Percentiles rank a stretch among this genome's conserved stretches.
phyloP scores from a whole-genome alignment of 805 yeast species.

The Pichia sporocuriosa region DNA sequence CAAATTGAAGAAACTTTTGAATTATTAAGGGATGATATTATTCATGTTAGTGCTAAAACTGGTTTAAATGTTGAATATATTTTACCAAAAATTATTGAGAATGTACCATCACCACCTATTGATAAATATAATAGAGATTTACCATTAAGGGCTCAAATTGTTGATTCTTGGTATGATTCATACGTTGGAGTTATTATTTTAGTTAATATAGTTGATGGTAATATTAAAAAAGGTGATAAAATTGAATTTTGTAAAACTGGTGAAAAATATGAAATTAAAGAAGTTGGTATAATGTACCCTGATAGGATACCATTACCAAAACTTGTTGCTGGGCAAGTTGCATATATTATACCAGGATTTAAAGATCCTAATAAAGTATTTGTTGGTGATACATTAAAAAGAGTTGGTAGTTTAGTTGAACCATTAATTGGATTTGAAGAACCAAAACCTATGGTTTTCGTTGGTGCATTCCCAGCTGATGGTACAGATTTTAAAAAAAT shows the following conservation, averaged over 20 bases:
- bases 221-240: constrained; percentile 64
- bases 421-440: constrained; percentile 94
- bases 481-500: constrained; percentile 82
- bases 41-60: constrained; percentile 87
- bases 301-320: constrained; percentile 60
- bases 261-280: constrained; percentile 77
- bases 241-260: constrained; percentile 72
- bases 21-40: constrained; percentile 61
- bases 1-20: constrained; percentile 86
- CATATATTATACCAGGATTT: constrained; percentile 93
- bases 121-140: constrained; percentile 37
- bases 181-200: constrained; percentile 86
- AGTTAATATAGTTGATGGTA: constrained; percentile 81
- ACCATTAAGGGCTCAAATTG: constrained; percentile 70
- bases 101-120: constrained; percentile 49
- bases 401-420: constrained; percentile 50
- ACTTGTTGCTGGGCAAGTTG: constrained; percentile 87
- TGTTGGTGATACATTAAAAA: constrained; percentile 85
- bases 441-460: constrained; percentile 96
- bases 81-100: constrained; percentile 75
- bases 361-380: constrained; percentile 78
- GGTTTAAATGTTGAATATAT: constrained; percentile 73
- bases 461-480: constrained; percentile 96
- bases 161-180: constrained; percentile 97
- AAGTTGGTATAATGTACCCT: constrained; percentile 94